A percentile compares a stretch with the other conserved stretches of the same genome.
phyloP scores from a whole-genome alignment of 495 filamentous ascomycete species.

The Xanthoparmelia taractica region DNA sequence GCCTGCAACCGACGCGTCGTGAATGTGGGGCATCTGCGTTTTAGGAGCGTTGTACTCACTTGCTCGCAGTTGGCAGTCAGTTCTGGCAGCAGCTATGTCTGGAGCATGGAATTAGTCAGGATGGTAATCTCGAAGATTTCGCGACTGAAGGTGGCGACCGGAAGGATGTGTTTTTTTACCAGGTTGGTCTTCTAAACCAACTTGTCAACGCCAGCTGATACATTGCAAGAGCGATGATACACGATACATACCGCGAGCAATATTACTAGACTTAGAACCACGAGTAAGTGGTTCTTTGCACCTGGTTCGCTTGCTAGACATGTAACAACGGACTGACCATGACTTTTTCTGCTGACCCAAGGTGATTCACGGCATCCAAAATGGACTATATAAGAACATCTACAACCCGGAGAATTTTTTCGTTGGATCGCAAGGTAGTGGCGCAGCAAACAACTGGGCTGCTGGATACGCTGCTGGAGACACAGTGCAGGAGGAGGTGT shows the following conservation, averaged over 20 bases:
- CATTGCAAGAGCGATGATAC: conserved; percentile 76
- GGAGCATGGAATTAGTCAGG: conserved; percentile 95
- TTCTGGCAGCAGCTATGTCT: conserved; percentile 98
- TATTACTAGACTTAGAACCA: conserved; percentile 90
- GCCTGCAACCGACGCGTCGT: conserved; percentile 26
- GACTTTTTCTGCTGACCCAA: conserved; percentile 26
- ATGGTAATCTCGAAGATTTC: conserved; percentile 92
- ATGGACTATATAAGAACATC: conserved; percentile 89
- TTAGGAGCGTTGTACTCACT: conserved; percentile 15
- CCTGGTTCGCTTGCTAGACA: not conserved
- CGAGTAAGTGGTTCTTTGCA: conserved; percentile 47
- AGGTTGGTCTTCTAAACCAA: not conserved
- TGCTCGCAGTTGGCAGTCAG: conserved; percentile 67
- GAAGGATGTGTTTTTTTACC: conserved; percentile 99
- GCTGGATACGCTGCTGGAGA: conserved; percentile 91
- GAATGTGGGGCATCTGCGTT: conserved; percentile 23
- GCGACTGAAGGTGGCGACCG: conserved; percentile 93
- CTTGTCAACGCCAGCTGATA: conserved; percentile 1
- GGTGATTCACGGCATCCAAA: conserved; percentile 89
- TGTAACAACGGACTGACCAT: not conserved
- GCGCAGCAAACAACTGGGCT: conserved; percentile 97
- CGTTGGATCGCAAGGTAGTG: conserved; percentile 80
- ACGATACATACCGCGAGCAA: conserved; percentile 92
- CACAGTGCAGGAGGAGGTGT: conserved; percentile 86
- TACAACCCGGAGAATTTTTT: conserved; percentile 99